phyloP scores from a whole-genome alignment of 23 red algal species.

The Chondrus crispus region DNA sequence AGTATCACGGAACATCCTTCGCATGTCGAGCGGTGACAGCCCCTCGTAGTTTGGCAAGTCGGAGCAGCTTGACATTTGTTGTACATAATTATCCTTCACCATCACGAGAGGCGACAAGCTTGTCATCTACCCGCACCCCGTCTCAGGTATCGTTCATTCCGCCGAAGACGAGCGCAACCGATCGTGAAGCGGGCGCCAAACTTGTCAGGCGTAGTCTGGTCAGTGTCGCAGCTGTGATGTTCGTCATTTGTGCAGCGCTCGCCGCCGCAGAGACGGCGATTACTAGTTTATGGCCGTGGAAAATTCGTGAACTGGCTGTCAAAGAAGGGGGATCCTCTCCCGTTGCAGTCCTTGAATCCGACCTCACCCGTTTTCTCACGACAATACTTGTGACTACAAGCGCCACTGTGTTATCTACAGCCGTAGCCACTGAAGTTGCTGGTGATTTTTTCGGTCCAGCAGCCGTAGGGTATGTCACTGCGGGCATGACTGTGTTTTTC shows the following conservation, averaged over 20 bases:
- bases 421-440: constrained; percentile 91
- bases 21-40: no score
- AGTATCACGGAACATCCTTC: no score
- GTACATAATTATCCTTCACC: no score
- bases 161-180: no score
- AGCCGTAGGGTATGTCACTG: constrained; percentile 83
- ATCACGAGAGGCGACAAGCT: no score
- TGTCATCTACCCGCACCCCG: no score
- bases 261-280: constrained; percentile 97
- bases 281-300: constrained; percentile 97
- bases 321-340: constrained; percentile 74
- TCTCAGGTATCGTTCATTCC: no score
- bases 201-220: constrained; percentile 19
- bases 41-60: no score
- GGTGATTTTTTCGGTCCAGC: constrained; percentile 79
- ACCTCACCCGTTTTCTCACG: constrained; percentile 93
- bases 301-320: constrained; percentile 88
- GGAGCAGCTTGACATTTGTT: no score
- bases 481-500: constrained; percentile 82
- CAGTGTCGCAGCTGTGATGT: constrained; percentile 41
- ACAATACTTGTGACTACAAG: constrained; percentile 92
- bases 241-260: constrained; percentile 65
- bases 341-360: constrained; percentile 78
- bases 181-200: no score
- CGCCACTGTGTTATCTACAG: constrained; percentile 84